Percentiles rank a stretch among this genome's conserved stretches.
phyloP scores from a whole-genome alignment of 371 early-diverging fungal species.

The Mucor plumbeus region DNA sequence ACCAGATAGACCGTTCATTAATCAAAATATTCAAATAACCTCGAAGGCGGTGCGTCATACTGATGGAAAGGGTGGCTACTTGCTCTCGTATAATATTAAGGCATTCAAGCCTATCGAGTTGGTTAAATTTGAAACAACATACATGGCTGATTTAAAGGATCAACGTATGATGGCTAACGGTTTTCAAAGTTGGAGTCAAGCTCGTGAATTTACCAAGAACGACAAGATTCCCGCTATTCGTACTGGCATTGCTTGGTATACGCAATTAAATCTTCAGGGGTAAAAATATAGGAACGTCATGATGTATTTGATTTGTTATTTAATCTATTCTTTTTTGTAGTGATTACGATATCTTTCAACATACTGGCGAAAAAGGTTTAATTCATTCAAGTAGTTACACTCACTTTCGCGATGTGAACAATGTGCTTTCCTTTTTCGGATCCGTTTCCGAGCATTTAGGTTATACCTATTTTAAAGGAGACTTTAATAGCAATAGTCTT shows the following conservation, averaged over 20 bases:
- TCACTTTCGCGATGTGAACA: constrained; percentile 53
- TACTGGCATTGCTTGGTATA: constrained; percentile 43
- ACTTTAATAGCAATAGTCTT: constrained; percentile 46
- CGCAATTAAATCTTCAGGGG: constrained; percentile 56
- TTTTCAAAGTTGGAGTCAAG: constrained; percentile 64
- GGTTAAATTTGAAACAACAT: constrained; percentile 39
- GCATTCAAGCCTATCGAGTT: constrained; percentile 35
- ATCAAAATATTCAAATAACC: constrained; percentile 26
- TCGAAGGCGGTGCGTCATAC: constrained; percentile 19
- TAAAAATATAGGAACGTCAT: constrained; percentile 18
- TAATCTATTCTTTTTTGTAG: constrained; percentile 24
- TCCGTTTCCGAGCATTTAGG: constrained; percentile 59
- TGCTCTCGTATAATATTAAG: constrained; percentile 26
- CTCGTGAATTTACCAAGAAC: constrained; percentile 38
- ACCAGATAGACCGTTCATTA: constrained; percentile 24
- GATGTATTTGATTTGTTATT: too few relatives aligned
- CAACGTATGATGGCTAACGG: constrained; percentile 61
- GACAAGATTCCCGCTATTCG: constrained; percentile 46
- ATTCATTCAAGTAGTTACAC: constrained; percentile 64
- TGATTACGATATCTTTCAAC: constrained; percentile 59
- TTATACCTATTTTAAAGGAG: constrained; percentile 61
- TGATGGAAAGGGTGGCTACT: constrained; percentile 27
- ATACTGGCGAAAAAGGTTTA: constrained; percentile 55
- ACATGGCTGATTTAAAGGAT: constrained; percentile 33
- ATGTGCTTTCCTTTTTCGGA: constrained; percentile 52